Percentiles rank a stretch among this genome's conserved stretches.
Evolutionary conservation across 495 filamentous ascomycete genomes (phyloP).

Genomic region (Cercophora samala): DNA sequence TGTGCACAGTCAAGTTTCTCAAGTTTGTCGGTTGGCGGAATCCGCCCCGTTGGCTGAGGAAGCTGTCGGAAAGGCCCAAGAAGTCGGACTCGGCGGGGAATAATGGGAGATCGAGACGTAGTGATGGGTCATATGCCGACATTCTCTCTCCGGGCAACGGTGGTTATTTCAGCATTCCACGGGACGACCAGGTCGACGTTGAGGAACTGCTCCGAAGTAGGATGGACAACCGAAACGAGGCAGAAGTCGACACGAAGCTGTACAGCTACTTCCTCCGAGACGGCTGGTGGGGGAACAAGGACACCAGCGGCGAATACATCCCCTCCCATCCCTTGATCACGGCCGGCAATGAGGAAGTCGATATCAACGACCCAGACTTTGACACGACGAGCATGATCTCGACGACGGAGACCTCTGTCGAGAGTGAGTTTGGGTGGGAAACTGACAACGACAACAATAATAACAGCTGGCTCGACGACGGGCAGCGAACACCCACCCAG

Average conservation of each 20-base stretch:
- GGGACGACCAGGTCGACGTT: conserved; percentile 65
- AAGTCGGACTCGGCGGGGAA: conserved; percentile 39
- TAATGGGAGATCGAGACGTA: conserved; percentile 44
- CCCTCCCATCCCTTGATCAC: conserved; percentile 25
- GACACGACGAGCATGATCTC: conserved; percentile 80
- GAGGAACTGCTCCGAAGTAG: conserved; percentile 65
- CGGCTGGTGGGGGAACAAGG: conserved; percentile 78
- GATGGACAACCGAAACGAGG: conserved; percentile 47
- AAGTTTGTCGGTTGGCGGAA: conserved; percentile 57
- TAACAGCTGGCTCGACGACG: conserved; percentile 43
- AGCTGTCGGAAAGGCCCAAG: conserved; percentile 47
- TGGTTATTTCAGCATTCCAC: conserved; percentile 54
- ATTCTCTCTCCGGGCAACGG: conserved; percentile 32
- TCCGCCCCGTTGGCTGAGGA: conserved; percentile 62
- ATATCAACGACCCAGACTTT: conserved; percentile 57
- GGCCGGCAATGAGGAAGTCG: conserved; percentile 1
- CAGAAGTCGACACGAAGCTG: conserved; percentile 65
- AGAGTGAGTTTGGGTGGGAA: conserved; percentile 52
- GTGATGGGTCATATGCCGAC: conserved; percentile 13
- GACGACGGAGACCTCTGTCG: conserved; percentile 36
- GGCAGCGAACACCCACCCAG: conserved; percentile 75
- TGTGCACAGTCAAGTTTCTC: conserved; percentile 53
- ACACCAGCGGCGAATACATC: conserved; percentile 69
- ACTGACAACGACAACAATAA: conserved; percentile 36
- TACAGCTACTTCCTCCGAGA: conserved; percentile 78